Conservation (phyloP, 2,329 filamentous ascomycete genomes). For the Exophiala sp. region DNA sequence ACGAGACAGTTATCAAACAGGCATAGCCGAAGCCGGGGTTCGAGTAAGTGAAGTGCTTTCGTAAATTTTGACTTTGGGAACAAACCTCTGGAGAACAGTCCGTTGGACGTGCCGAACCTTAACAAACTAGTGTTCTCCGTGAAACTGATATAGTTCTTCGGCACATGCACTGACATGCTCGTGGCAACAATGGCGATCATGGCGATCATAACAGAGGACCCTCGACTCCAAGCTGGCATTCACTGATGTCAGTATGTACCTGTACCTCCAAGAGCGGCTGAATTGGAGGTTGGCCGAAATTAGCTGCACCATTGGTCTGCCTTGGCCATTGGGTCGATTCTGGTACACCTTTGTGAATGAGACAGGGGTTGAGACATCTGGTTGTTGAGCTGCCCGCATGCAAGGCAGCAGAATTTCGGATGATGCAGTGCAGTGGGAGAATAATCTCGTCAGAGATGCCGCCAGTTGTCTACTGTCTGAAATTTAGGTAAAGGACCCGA, state of each 20-base stretch:
- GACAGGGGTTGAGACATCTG: neutral
- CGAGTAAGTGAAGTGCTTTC: neutral
- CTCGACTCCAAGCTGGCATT: neutral
- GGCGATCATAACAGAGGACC: neutral
- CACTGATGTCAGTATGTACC: no score
- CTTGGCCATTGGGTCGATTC: no score
- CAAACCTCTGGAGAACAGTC: neutral
- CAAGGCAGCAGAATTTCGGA: no score
- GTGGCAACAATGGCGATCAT: neutral
- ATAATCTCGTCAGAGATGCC: no score
- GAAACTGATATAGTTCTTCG: neutral
- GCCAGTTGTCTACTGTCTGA: no score
- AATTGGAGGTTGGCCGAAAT: no score
- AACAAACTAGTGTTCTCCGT: neutral
- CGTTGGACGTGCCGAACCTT: constrained; percentile 1
- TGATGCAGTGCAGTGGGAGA: no score
- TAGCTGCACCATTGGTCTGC: no score
- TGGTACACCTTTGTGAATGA: neutral
- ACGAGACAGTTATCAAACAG: constrained; percentile 14
- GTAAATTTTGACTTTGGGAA: constrained; percentile 2
- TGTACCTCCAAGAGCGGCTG: no score
- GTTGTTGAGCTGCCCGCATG: no score
- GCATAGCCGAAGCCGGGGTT: constrained; percentile 17
- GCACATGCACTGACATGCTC: neutral
- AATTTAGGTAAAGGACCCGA: no score